A percentile compares a stretch with the other conserved stretches of the same genome.
These are phyloP conservation scores for Oligophagozyma castellii DNA, from an alignment of 1,139 yeast species.

Conservation along the genomic window DNA sequence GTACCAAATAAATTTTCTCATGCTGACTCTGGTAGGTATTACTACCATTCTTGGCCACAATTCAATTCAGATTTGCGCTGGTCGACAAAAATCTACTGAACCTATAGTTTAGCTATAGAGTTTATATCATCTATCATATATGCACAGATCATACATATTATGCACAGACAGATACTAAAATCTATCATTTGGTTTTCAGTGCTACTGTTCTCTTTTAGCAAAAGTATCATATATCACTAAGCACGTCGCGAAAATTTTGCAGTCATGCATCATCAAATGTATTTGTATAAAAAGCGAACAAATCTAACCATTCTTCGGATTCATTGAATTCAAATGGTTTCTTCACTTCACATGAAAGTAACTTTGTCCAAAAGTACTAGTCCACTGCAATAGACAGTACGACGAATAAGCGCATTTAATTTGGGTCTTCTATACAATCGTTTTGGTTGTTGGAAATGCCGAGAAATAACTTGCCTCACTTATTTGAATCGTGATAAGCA, in stretches of 20 bases:
- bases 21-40: too few species aligned
- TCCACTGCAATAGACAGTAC: slow-evolving; percentile 35
- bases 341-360: slow-evolving; percentile 8
- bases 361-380: slow-evolving; percentile 28
- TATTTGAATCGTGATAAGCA: slow-evolving; percentile 21
- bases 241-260: slow-evolving; percentile 1
- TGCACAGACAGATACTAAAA: background rate
- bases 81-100: too few species aligned
- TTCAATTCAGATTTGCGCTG: too few species aligned
- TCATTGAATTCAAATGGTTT: too few species aligned
- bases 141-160: too few species aligned
- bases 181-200: background rate
- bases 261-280: slow-evolving; percentile 1
- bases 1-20: too few species aligned
- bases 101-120: too few species aligned
- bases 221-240: background rate
- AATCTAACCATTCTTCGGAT: too few species aligned
- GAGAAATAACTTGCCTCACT: background rate
- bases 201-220: background rate
- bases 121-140: too few species aligned
- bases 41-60: too few species aligned
- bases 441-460: background rate
- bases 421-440: slow-evolving; percentile 1
- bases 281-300: too few species aligned
- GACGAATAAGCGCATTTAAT: slow-evolving; percentile 19